Evolutionary conservation across 495 filamentous ascomycete species (phyloP), one percentile per base, ranked within the genome.

Genomic region (Acidiella bohemica): DNA sequence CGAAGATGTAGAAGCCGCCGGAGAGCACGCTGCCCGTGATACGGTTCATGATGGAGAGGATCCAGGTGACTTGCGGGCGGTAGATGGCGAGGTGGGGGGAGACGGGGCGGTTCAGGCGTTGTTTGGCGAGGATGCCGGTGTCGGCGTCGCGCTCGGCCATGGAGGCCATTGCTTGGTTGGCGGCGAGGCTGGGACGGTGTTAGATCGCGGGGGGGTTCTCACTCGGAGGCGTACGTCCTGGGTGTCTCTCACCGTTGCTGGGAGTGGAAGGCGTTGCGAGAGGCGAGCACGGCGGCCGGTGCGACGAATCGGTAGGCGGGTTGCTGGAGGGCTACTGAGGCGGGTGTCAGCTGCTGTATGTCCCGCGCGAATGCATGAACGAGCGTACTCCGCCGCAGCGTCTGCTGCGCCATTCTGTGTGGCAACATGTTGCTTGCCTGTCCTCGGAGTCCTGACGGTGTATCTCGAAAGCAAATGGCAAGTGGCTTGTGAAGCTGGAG

Each of bases 1-100:
- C 77, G 66, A 84, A 96, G 47, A 78, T 53, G 74, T 99, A 99
- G 39, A 94, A 67, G 19, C 66, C 64, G 41, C 80, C 80, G 52
- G 76, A 78, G 50, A 95, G 65, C 42, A 67, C 54, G 45, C 67
- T 50, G 44, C 85, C 90, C 12, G 83, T 86, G 66, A 96, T 71
- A 53, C 90, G 84, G 69, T 84, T 78, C 60, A 81, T 65, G 38
- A 55, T 63, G 40, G 77, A 84, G 30, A 66, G 61, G 57, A 80
- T 77, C 81, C 81, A 94, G 39, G 86, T 87, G 55, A 96, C 79
- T 64, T 83, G 80, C 46, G 80, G 79, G 50, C 74, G 68, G 73
- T 96, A 99, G 72, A 93, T 87, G 44, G 61, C 53, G 38, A 99
- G 75, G 59, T 99, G 88, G 30, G 90, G 90, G 26, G 84, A 68